A percentile compares a stretch with the other conserved stretches of the same genome.
Evolutionary conservation across 768 basidiomycete species (phyloP).

Genomic region (Hortiboletus flavorubellus): DNA sequence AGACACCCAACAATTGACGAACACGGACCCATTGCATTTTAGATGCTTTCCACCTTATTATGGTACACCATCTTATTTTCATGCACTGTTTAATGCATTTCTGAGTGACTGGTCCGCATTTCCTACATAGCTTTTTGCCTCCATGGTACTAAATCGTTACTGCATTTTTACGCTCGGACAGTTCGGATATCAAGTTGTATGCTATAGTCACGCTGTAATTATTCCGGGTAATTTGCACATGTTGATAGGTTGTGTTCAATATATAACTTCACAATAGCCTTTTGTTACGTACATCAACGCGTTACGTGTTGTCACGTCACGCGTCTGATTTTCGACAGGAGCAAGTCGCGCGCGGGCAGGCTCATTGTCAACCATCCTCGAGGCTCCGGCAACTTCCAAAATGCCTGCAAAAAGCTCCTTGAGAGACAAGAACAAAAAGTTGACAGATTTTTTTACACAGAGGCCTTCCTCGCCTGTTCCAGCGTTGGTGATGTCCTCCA

Average conservation of each 20-base stretch:
- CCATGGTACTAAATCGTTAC: slow-evolving; percentile 10
- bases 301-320: slow-evolving; percentile 17
- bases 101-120: slow-evolving; percentile 4
- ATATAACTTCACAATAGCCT: too few relatives aligned
- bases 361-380: neutral
- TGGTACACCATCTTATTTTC: neutral
- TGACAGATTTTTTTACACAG: slow-evolving; percentile 49
- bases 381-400: neutral
- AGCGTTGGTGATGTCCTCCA: slow-evolving; percentile 8
- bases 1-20: slow-evolving; percentile 35
- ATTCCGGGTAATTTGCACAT: neutral
- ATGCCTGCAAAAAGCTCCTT: slow-evolving; percentile 20
- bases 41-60: slow-evolving; percentile 1
- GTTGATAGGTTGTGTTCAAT: neutral
- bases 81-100: slow-evolving; percentile 1
- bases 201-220: neutral
- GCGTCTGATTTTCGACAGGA: neutral
- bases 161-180: slow-evolving; percentile 3
- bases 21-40: slow-evolving; percentile 17
- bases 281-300: neutral
- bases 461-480: slow-evolving; percentile 22
- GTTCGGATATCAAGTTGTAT: neutral
- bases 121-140: slow-evolving; percentile 19
- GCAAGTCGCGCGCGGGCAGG: slow-evolving; percentile 4
- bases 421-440: slow-evolving; percentile 21